A percentile compares a stretch with the other conserved stretches of the same genome.
Evolutionary conservation across 108 stramenopile species (phyloP).

Genomic region (Pelagomonas calceolata): DNA sequence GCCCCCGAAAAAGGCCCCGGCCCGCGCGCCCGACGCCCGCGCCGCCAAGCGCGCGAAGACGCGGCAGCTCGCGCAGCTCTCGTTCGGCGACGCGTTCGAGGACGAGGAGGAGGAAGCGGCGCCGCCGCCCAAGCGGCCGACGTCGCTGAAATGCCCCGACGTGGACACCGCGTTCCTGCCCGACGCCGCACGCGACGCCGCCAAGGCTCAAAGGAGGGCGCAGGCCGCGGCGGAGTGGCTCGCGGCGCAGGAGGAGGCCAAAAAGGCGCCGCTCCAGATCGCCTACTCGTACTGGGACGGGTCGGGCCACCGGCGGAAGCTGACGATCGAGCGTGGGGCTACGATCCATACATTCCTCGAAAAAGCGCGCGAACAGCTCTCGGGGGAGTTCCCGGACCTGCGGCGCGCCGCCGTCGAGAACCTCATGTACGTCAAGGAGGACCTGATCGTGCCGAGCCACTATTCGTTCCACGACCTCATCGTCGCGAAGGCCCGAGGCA

Average conservation of each 20-base stretch:
- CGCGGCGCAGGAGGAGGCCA: conserved; percentile 56
- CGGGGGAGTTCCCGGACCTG: conserved; percentile 70
- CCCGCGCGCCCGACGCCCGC: not conserved
- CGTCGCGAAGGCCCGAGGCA: conserved; percentile 83
- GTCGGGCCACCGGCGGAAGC: conserved; percentile 71
- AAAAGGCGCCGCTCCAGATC: conserved; percentile 70
- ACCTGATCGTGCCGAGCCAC: conserved; percentile 89
- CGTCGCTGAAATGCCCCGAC: conserved; percentile 61
- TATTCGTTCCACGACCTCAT: conserved; percentile 93
- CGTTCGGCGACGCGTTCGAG: conserved; percentile 4
- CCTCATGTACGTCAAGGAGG: conserved; percentile 95
- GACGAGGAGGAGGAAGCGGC: conserved; percentile 47
- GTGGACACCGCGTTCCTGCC: conserved; percentile 86
- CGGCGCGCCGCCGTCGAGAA: conserved; percentile 58
- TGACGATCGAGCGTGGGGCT: conserved; percentile 65
- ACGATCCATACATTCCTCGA: conserved; percentile 41
- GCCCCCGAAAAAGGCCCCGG: conserved; percentile 30
- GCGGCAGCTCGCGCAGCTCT: conserved; percentile 21
- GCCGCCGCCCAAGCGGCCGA: conserved; percentile 7
- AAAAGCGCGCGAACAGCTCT: not conserved
- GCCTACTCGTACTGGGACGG: conserved; percentile 96
- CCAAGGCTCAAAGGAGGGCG: conserved; percentile 41
- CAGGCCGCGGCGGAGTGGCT: conserved; percentile 69
- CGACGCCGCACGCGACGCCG: conserved; percentile 68
- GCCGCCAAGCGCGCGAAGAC: conserved; percentile 15